Percentiles rank a stretch among this genome's conserved stretches.
phyloP scores from a whole-genome alignment of 164 flowering plant species.

The Santalum album region DNA sequence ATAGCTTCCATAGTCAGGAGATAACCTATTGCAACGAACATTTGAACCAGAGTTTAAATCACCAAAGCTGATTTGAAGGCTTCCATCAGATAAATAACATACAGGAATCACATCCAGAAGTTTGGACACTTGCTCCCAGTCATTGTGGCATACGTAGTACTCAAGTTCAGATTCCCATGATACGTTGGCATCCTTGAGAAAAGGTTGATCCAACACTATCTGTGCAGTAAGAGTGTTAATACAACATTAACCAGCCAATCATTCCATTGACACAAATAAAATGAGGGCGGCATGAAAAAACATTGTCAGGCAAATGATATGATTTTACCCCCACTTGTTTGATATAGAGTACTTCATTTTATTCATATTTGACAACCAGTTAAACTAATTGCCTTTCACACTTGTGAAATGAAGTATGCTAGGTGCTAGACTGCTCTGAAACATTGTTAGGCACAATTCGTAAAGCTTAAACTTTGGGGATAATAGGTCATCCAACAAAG shows the following conservation, averaged over 20 bases:
- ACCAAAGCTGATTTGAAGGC: conserved; percentile 62
- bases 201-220: conserved; percentile 85
- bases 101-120: conserved; percentile 69
- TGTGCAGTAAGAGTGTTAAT: conserved; percentile 23
- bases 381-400: too few relatives aligned
- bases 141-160: conserved; percentile 66
- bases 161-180: conserved; percentile 90
- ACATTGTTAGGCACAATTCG: too few relatives aligned
- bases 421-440: too few relatives aligned
- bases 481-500: too few relatives aligned
- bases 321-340: too few relatives aligned
- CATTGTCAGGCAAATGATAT: neutral
- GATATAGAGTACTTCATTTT: too few relatives aligned
- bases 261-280: neutral
- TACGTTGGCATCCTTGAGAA: conserved; percentile 57
- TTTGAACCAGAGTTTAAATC: conserved; percentile 26
- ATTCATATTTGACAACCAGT: too few relatives aligned
- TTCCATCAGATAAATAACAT: conserved; percentile 42
- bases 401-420: too few relatives aligned
- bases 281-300: too few relatives aligned
- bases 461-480: too few relatives aligned
- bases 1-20: conserved; percentile 32
- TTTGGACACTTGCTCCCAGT: conserved; percentile 67
- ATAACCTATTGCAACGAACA: conserved; percentile 21
- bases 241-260: neutral